Conservation (phyloP, 2,329 filamentous ascomycete genomes). For the Epichloe typhina region DNA sequence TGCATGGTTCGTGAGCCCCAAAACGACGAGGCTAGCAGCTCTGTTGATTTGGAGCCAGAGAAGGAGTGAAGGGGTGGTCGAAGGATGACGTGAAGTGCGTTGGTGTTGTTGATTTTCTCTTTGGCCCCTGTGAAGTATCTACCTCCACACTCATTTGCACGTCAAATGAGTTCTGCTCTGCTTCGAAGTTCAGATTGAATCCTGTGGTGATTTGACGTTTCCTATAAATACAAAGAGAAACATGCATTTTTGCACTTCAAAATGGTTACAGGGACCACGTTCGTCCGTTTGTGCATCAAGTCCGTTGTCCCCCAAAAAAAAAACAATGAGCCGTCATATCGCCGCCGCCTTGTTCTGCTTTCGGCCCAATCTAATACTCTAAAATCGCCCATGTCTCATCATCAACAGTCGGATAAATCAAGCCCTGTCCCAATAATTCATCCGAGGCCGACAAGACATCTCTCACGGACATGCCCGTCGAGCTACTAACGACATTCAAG, state of each 20-base stretch:
- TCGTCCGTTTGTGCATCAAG: constrained; percentile 3
- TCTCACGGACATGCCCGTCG: constrained; percentile 48
- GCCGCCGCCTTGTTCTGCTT: background rate
- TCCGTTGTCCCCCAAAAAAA: background rate
- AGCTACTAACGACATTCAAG: constrained; percentile 59
- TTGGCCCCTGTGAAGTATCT: background rate
- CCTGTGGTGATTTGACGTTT: background rate
- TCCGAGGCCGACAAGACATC: constrained; percentile 70
- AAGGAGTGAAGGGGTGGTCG: background rate
- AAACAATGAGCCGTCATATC: background rate
- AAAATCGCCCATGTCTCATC: constrained; percentile 85
- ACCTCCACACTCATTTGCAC: background rate
- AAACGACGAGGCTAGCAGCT: constrained; percentile 12
- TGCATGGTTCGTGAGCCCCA: constrained; percentile 72
- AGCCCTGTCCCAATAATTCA: constrained; percentile 58
- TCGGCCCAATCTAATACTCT: constrained; percentile 28
- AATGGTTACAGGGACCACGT: background rate
- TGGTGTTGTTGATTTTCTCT: background rate
- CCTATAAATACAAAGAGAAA: background rate
- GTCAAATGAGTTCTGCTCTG: background rate
- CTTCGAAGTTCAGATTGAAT: background rate
- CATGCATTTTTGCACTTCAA: background rate
- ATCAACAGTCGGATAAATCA: constrained; percentile 85
- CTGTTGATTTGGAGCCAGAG: background rate
- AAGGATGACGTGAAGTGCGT: background rate